phyloP scores from a whole-genome alignment of 2,329 filamentous ascomycete species.

The Pseudocercospora fijiensis region DNA sequence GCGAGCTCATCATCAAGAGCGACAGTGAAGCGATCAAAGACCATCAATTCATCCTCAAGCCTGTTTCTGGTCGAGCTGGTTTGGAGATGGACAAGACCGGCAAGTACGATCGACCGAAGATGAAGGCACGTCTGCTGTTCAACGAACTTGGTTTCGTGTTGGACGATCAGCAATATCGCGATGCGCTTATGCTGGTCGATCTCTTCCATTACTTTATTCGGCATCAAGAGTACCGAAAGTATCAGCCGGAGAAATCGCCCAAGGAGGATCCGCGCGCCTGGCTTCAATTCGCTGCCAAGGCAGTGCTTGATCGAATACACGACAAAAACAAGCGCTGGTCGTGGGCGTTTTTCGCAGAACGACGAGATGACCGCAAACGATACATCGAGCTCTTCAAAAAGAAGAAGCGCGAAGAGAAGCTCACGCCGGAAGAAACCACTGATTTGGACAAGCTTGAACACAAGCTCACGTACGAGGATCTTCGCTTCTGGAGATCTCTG shows the following conservation, averaged over 20 bases:
- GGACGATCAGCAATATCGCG: constrained; percentile 95
- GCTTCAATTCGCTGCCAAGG: constrained; percentile 86
- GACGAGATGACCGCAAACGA: constrained; percentile 79
- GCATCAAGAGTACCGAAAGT: constrained; percentile 93
- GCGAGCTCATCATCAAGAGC: constrained; percentile 72
- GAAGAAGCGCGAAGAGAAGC: constrained; percentile 66
- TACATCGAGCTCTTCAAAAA: constrained; percentile 98
- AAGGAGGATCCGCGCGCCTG: constrained; percentile 91
- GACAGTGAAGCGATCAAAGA: constrained; percentile 54
- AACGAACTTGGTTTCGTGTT: constrained; percentile 98
- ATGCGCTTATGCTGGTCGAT: constrained; percentile 96
- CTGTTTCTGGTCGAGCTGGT: constrained; percentile 91
- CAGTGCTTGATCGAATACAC: constrained; percentile 89
- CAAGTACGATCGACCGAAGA: constrained; percentile 72
- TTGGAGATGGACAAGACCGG: constrained; percentile 94
- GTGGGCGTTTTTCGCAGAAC: constrained; percentile 92
- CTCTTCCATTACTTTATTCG: constrained; percentile 98
- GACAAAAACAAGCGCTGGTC: constrained; percentile 91
- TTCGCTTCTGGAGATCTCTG: constrained; percentile 94
- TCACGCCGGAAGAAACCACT: constrained; percentile 67
- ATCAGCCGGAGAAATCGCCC: constrained; percentile 79
- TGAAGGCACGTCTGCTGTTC: constrained; percentile 88
- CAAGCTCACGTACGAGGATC: constrained; percentile 89
- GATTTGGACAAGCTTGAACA: constrained; percentile 76
- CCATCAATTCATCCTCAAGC: constrained; percentile 93